A percentile compares a stretch with the other conserved stretches of the same genome.
Conservation (phyloP, 345 rosid species). For the Arabis hirsuta region DNA sequence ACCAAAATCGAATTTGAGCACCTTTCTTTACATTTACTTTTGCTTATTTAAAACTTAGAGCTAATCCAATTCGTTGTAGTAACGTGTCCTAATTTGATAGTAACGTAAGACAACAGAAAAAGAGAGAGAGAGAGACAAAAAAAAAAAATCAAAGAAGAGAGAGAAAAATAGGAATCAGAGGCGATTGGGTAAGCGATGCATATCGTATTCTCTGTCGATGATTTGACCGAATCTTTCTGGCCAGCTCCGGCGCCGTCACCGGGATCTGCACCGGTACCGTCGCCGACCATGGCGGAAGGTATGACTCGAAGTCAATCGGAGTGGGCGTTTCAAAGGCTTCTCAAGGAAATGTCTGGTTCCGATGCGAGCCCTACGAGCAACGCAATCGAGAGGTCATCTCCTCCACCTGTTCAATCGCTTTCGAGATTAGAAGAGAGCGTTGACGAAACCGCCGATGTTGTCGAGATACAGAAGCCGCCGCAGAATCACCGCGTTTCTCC, state of each 20-base stretch:
- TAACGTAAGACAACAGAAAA: conserved; percentile 31
- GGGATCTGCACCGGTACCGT: conserved; percentile 6
- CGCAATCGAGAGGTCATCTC: conserved; percentile 42
- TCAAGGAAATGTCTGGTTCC: conserved; percentile 52
- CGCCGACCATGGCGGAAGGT: conserved; percentile 35
- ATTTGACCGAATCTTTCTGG: conserved; percentile 71
- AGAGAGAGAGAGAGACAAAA: neutral
- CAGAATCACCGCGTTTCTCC: conserved; percentile 5
- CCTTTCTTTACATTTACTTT: neutral
- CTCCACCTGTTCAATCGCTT: conserved; percentile 43
- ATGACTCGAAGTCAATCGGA: conserved; percentile 70
- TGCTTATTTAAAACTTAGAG: neutral
- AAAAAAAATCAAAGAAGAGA: conserved; percentile 15
- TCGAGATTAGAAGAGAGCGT: conserved; percentile 44
- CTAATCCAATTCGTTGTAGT: conserved; percentile 23
- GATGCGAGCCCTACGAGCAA: conserved; percentile 39
- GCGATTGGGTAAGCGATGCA: conserved; percentile 54
- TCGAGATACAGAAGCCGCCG: conserved; percentile 50
- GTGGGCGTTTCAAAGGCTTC: conserved; percentile 69
- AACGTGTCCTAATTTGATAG: conserved; percentile 24
- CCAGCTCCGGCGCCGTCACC: conserved; percentile 41
- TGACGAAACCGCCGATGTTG: conserved; percentile 47
- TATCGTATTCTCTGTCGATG: conserved; percentile 65
- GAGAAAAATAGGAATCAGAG: conserved; percentile 23
- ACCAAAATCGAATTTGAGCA: neutral